phyloP scores from a whole-genome alignment of 1,139 yeast species.

The Nakaseomyces bracarensis region DNA sequence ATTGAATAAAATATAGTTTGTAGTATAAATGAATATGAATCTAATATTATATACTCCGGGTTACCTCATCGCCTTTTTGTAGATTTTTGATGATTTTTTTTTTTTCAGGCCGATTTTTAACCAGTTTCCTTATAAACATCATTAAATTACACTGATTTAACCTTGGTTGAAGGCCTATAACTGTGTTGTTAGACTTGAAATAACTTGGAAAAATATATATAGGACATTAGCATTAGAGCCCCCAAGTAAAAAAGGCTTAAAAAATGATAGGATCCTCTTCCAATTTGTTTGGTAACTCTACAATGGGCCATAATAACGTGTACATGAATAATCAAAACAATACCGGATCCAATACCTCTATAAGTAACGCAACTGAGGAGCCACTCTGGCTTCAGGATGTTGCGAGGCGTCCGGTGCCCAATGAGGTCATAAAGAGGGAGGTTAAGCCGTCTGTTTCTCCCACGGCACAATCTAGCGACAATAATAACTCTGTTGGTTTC shows the following conservation, averaged over 20 bases:
- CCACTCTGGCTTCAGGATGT: constrained; percentile 10
- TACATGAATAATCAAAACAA: constrained; percentile 7
- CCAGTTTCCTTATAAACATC: not conserved
- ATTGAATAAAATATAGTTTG: not conserved
- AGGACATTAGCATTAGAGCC: too few species aligned
- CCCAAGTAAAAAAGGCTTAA: too few species aligned
- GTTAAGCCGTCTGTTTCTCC: constrained; percentile 7
- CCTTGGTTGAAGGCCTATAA: too few species aligned
- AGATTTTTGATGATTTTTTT: not conserved
- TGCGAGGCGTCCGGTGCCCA: constrained; percentile 6
- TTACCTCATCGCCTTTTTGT: constrained; percentile 3
- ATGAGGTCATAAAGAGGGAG: not conserved
- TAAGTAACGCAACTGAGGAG: constrained; percentile 4
- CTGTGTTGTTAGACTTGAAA: too few species aligned
- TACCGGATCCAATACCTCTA: constrained; percentile 14
- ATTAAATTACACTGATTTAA: too few species aligned
- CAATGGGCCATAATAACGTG: not conserved
- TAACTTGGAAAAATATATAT: too few species aligned
- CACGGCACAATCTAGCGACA: constrained; percentile 8
- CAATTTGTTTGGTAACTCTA: not conserved
- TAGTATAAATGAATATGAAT: too few species aligned
- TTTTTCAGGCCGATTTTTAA: not conserved
- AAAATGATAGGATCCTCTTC: not conserved
- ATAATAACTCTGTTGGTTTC: constrained; percentile 18
- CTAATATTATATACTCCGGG: not conserved